A percentile compares a stretch with the other conserved stretches of the same genome.
Evolutionary conservation across 2,329 filamentous ascomycete genomes (phyloP).

Genomic region (Endothia cerciana): DNA sequence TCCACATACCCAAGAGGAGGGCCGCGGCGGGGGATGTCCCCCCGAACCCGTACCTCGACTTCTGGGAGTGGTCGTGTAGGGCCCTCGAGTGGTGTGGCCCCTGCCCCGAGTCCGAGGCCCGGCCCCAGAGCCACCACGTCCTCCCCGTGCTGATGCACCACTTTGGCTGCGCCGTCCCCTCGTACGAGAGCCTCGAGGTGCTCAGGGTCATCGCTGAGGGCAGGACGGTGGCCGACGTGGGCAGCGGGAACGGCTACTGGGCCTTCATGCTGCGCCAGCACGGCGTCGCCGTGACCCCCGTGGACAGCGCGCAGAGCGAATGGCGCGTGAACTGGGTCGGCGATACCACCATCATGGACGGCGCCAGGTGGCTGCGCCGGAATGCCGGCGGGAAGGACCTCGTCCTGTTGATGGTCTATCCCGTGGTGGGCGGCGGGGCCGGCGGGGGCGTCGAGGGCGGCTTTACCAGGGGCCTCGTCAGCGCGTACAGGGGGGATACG

Average conservation of each 20-base stretch:
- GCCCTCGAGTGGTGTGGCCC: constrained; percentile 70
- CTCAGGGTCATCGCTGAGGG: constrained; percentile 60
- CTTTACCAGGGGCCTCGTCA: constrained; percentile 67
- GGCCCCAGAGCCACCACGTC: constrained; percentile 66
- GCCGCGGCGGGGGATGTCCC: constrained; percentile 43
- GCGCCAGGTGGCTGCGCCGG: constrained; percentile 56
- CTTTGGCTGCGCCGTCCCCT: constrained; percentile 74
- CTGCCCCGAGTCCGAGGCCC: constrained; percentile 49
- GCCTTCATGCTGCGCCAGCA: constrained; percentile 68
- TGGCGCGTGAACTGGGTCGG: constrained; percentile 72
- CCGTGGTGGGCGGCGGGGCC: constrained; percentile 66
- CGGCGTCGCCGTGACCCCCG: constrained; percentile 57
- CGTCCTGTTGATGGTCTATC: constrained; percentile 73
- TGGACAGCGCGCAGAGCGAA: constrained; percentile 70
- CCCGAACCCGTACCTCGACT: constrained; percentile 68
- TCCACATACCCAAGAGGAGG: constrained; percentile 52
- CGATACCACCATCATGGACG: constrained; percentile 68
- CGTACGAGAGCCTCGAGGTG: constrained; percentile 66
- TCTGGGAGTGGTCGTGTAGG: constrained; percentile 68
- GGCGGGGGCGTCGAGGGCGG: constrained; percentile 66
- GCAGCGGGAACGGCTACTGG: constrained; percentile 78
- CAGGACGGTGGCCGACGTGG: constrained; percentile 65
- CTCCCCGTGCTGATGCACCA: constrained; percentile 78
- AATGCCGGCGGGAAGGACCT: constrained; percentile 55
- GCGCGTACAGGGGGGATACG: constrained; percentile 64